Evolutionary conservation across 2,329 filamentous ascomycete genomes (phyloP), one percentile per base, ranked within the genome.

Genomic region (Calonectria pauciramosa): DNA sequence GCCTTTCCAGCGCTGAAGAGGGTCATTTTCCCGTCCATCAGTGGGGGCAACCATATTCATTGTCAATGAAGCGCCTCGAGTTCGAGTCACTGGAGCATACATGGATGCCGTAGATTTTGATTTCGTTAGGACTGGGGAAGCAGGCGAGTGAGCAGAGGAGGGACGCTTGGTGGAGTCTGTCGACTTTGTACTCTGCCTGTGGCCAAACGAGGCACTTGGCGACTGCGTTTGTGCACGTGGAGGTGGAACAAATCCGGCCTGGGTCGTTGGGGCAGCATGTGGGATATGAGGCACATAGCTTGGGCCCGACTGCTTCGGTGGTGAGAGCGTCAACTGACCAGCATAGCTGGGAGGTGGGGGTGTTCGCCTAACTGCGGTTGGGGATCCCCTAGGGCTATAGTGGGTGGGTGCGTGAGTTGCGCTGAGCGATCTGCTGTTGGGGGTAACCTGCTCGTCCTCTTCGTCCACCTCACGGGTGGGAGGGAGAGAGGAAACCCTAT

Each of bases 1-100:
- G 4, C 97, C 97, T 85, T 94, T 96, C 97, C 97, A 99, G 78
- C 97, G 90, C 83, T 98, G 91, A 9, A 99, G 87, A 2, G 93
- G 92, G 85, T 99, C 97, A 23, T 92, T 86, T 80, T 94, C 91
- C 26, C 91, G 90, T 1, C 92, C 92, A 82, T 94, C 92, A 1
- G 89, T 93, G 1, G 93, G 92, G 11, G 90, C 86, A 47, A 93
- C 87, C 76, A 93, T 88, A 78, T 91, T 91, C 66, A 92, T 83
- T 34, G 86, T 87, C 70, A 91, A 86, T 4, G 91, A 93, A 68
- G 89, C 86, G 1, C 88, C 90, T 68, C 91, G 87, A 16, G 87
- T 84, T 26, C 90, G 87, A 20, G 85, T 79, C 26, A 81, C 78
- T 8, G 86, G 80, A 9, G 81, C 82, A 68, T 84, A 79, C 7